A percentile compares a stretch with the other conserved stretches of the same genome.
Evolutionary conservation across 2,329 filamentous ascomycete species (phyloP).

Genomic region (Fusarium agapanthi): DNA sequence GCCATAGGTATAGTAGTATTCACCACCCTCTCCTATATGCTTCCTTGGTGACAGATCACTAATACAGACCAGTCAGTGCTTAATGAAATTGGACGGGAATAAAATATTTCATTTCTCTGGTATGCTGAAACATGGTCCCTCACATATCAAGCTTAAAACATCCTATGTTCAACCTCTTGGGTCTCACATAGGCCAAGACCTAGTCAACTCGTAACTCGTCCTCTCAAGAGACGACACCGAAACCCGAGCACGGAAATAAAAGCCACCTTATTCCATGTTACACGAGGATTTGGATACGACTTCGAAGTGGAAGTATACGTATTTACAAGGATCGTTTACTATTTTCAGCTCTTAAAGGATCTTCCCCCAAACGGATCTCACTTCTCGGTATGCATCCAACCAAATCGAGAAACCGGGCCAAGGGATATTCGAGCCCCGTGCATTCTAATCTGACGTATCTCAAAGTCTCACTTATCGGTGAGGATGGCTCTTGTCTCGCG

Average conservation of each 20-base stretch:
- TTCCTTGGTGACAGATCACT: background rate
- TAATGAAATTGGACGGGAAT: background rate
- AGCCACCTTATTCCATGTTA: background rate
- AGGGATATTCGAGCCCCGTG: slow-evolving; percentile 3
- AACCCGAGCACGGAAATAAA: slow-evolving; percentile 3
- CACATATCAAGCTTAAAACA: background rate
- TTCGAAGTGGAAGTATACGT: background rate
- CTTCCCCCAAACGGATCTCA: slow-evolving; percentile 3
- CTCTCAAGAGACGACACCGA: background rate
- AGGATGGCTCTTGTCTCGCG: background rate
- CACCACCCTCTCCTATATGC: background rate
- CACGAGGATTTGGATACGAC: slow-evolving; percentile 4
- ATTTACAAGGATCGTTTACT: slow-evolving; percentile 9
- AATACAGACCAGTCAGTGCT: background rate
- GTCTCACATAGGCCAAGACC: background rate
- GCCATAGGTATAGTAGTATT: background rate
- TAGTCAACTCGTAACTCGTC: background rate
- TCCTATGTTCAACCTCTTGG: background rate
- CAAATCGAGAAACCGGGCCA: slow-evolving; percentile 6
- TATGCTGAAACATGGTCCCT: slow-evolving; percentile 8
- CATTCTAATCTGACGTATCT: slow-evolving; percentile 9
- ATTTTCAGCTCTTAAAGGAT: slow-evolving; percentile 23
- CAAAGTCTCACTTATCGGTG: slow-evolving; percentile 13
- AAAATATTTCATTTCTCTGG: background rate
- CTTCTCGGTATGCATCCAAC: slow-evolving; percentile 17